A percentile compares a stretch with the other conserved stretches of the same genome.
Evolutionary conservation across 345 rosid species (phyloP).

Genomic region (Eucalyptus dawsonii): DNA sequence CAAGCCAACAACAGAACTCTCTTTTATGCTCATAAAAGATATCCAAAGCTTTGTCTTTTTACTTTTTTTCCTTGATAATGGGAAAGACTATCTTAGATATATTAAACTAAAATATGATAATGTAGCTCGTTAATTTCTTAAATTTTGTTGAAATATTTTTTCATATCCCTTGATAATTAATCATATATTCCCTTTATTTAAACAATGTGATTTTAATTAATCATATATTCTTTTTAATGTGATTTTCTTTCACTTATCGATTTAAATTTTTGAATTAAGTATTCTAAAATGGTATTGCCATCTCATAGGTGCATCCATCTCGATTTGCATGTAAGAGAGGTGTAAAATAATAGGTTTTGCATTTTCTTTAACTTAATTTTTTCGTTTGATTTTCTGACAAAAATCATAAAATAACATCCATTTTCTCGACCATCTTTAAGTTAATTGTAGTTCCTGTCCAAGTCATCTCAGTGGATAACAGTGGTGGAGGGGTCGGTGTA

Average conservation of each 20-base stretch:
- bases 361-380: no score
- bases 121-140: background rate
- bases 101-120: background rate
- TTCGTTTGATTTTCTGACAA: background rate
- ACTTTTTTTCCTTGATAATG: background rate
- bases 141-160: background rate
- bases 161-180: background rate
- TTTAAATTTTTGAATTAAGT: fast-evolving
- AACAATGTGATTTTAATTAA: background rate
- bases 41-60: background rate
- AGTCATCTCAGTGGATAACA: background rate
- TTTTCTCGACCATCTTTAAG: background rate
- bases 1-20: background rate
- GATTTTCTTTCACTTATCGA: background rate
- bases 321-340: fast-evolving
- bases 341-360: background rate
- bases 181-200: background rate
- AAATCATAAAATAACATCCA: background rate
- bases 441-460: background rate
- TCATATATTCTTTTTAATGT: background rate
- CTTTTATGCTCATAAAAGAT: background rate
- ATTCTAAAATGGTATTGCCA: fast-evolving
- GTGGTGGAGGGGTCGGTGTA: background rate
- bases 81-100: background rate
- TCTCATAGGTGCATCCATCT: background rate